Evolutionary conservation across 768 basidiomycete species (phyloP), one percentile per base, ranked within the genome.

Genomic region (Lenzites betulinus): DNA sequence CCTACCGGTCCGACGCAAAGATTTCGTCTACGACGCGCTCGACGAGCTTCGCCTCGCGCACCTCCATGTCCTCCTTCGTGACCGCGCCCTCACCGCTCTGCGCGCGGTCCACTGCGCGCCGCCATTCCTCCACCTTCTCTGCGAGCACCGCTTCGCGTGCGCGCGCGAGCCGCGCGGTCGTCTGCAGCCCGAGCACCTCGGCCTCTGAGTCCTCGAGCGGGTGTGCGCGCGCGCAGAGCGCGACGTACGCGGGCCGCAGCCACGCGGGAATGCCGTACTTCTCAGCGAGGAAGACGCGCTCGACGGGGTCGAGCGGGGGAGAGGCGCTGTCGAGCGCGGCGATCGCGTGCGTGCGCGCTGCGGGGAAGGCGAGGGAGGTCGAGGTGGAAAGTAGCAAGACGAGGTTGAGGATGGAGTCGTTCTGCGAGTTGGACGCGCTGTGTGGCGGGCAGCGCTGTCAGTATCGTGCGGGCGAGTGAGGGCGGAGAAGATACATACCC

Each of bases 181-280:
- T 70, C 41, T 67, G 61, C 20, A 66, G 44, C 43, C 77, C 75
- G 28, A 78, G 70, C 66, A 71, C 69, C 66, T 75, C 66, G 65
- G 68, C 71, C 65, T 75, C 76, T 57, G 70, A 63, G 22, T 70
- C 67, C 18, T 66, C 68, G 28, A 82, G 70, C 22, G 77, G 70
- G 16, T 73, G 64, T 0, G 51, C 39, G 9, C 80, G 71, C 54
- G 65, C 54, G 60, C 77, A 77, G 8, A 81, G 63, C 16, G 70
- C 70, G 33, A 67, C 67, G 60, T 78, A 79, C 18, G 79, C 76
- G 0, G 75, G 70, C 8, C 65, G 56, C 22, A 77, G 70, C 80
- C 80, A 82, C 41, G 71, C 64, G 15, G 66, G 68, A 23, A 81
- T 70, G 50, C 74, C 69, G 58, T 76, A 74, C 61, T 75, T 73